Evolutionary conservation across 306 rosid species (phyloP).

Genomic region (Vachellia collinsii): DNA sequence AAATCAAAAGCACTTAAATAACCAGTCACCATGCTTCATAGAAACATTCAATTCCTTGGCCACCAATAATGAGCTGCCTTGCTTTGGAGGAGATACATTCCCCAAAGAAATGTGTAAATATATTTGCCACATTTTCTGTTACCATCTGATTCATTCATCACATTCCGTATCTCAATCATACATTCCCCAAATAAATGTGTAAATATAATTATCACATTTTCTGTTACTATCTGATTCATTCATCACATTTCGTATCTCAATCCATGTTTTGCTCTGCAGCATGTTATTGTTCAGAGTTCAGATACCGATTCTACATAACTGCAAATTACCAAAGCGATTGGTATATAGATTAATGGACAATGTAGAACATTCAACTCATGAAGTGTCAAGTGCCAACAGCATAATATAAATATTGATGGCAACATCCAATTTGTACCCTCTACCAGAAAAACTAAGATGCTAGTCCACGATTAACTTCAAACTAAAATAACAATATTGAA

Average conservation of each 20-base stretch:
- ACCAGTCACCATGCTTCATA: too few species aligned
- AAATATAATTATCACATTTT: too few species aligned
- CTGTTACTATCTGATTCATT: background rate
- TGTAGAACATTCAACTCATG: background rate
- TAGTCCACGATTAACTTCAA: slow-evolving; percentile 31
- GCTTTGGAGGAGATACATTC: background rate
- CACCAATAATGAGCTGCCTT: background rate
- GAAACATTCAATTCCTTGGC: too few species aligned
- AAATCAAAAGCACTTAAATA: too few species aligned
- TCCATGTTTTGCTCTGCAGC: background rate
- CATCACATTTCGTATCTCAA: background rate
- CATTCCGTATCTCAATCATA: background rate
- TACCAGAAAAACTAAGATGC: background rate
- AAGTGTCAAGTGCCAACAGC: too few species aligned
- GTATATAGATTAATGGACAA: background rate
- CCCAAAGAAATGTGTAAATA: background rate
- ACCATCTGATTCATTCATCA: background rate
- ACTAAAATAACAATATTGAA: slow-evolving; percentile 46
- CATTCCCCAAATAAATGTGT: background rate
- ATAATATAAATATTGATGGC: too few species aligned
- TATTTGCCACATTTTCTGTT: background rate
- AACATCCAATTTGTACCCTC: too few species aligned
- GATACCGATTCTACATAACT: too few species aligned
- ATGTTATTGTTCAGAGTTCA: too few species aligned
- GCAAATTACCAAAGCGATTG: too few species aligned